A percentile compares a stretch with the other conserved stretches of the same genome.
Evolutionary conservation across 2,329 filamentous ascomycete genomes (phyloP).

Genomic region (Sporothrix phasma): DNA sequence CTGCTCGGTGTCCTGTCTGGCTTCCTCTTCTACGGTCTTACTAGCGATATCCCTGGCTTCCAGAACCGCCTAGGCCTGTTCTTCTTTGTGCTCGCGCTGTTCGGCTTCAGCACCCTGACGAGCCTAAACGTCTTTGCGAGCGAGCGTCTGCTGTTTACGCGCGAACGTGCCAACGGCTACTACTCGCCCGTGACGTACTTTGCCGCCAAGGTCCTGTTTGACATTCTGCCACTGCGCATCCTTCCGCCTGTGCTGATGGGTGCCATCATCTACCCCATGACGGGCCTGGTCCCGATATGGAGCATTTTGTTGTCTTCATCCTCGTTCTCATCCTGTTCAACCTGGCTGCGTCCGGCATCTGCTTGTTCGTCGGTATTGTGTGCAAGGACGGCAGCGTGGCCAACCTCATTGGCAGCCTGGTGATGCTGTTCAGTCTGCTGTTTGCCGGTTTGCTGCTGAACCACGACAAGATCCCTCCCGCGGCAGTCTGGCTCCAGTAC

Average conservation of each 20-base stretch:
- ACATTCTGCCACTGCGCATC: constrained; percentile 87
- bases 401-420: constrained; percentile 83
- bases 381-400: constrained; percentile 87
- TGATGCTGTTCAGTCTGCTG: constrained; percentile 94
- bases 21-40: constrained; percentile 91
- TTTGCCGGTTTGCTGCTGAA: constrained; percentile 93
- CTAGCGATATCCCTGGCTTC: constrained; percentile 93
- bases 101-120: constrained; percentile 92
- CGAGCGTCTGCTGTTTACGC: constrained; percentile 81
- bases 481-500: constrained; percentile 81
- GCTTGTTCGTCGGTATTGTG: constrained; percentile 90
- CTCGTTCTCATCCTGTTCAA: constrained; percentile 93
- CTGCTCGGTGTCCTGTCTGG: constrained; percentile 87
- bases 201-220: constrained; percentile 91
- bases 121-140: constrained; percentile 88
- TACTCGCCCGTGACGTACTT: constrained; percentile 94
- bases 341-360: constrained; percentile 84
- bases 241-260: constrained; percentile 93
- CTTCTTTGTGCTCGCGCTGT: constrained; percentile 92
- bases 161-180: constrained; percentile 93
- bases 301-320: constrained; percentile 85
- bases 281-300: constrained; percentile 74
- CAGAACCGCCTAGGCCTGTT: constrained; percentile 95
- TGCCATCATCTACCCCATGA: constrained; percentile 96
- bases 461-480: constrained; percentile 79